Conservation (phyloP, 1,139 yeast species). For the Hansenula sp. region DNA sequence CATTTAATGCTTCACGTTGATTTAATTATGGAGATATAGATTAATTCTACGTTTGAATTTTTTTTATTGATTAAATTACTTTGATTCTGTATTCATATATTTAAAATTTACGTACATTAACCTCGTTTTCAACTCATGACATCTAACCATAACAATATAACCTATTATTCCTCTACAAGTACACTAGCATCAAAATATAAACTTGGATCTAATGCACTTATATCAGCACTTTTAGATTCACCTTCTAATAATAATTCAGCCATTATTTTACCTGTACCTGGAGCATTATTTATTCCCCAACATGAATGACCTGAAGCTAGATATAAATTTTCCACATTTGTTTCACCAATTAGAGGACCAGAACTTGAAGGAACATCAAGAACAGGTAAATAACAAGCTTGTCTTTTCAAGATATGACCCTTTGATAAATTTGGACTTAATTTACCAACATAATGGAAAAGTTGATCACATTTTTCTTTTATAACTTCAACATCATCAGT, state of each 20-base stretch:
- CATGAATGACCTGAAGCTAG: constrained; percentile 94
- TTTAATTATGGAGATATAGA: not conserved
- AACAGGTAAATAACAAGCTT: constrained; percentile 95
- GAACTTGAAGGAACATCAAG: constrained; percentile 87
- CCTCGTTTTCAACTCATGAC: too few species aligned
- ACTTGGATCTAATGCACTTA: constrained; percentile 79
- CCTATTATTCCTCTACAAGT: constrained; percentile 17
- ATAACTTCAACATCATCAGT: constrained; percentile 92
- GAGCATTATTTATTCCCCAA: constrained; percentile 98
- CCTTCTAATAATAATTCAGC: constrained; percentile 88
- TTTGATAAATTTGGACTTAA: constrained; percentile 65
- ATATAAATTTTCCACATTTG: constrained; percentile 73
- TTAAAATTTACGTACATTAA: too few species aligned
- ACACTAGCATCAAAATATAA: constrained; percentile 72
- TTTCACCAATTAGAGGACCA: constrained; percentile 92
- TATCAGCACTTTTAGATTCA: constrained; percentile 70
- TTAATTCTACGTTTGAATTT: too few species aligned
- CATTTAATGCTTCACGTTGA: constrained; percentile 13
- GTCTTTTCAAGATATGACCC: constrained; percentile 78
- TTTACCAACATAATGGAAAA: constrained; percentile 78
- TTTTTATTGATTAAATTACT: too few species aligned
- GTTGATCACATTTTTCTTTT: constrained; percentile 80
- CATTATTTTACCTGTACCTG: constrained; percentile 91
- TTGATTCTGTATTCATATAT: too few species aligned
- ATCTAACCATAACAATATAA: too few species aligned